Base-by-base conservation (phyloP, 2,329 filamentous ascomycete species). In the Dothideomycetes sp. region DNA sequence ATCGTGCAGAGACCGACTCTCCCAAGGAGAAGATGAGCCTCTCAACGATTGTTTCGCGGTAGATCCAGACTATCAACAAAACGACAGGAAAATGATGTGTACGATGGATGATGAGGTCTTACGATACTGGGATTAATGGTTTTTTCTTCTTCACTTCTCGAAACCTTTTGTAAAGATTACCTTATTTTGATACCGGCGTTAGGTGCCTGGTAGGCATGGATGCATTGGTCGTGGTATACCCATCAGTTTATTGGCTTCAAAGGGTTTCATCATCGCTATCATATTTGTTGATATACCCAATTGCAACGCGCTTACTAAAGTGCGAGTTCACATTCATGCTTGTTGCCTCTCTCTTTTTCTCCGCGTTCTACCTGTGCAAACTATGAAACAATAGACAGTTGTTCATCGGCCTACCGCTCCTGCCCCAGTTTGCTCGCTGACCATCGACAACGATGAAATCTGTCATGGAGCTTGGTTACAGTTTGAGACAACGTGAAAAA, bases 11-110 rank as follows among this genome's bases (percentile, higher is more conserved):
- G 47, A 30, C 54, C 46, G 57, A 50, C 41, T 59, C 57, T 27
- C 57, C 57, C 17, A 53, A 53, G 47, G 55, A 59, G 41, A 59
- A 59, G 50, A 60, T 60, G 57, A 57, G 55, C 46, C 47, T 60
- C 15, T 59, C 57, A 12, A 57, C 59, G 40, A 52, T 60, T 31
- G 39, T 41, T 37, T 33, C 39, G 34, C 36, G 36, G 19, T 41
- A 37, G 16, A 27, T 5, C 7, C 16, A 32, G 34, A 16, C 30
- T 32, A 34, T 17, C 24, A 10, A 59, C 55, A 4, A 52, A 55
- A 40, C 38, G 38, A 40, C 38, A 40, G 38, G 31, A 40, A 34
- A 31, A 35, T 18, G 33, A 41, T 41, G 39, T 41, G 34, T 29
- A 41, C 36, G 36, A 41, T 15, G 34, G 36, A 34, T 32, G 33